phyloP scores from a whole-genome alignment of 345 rosid genomes.

The Rhizophora mangle region DNA sequence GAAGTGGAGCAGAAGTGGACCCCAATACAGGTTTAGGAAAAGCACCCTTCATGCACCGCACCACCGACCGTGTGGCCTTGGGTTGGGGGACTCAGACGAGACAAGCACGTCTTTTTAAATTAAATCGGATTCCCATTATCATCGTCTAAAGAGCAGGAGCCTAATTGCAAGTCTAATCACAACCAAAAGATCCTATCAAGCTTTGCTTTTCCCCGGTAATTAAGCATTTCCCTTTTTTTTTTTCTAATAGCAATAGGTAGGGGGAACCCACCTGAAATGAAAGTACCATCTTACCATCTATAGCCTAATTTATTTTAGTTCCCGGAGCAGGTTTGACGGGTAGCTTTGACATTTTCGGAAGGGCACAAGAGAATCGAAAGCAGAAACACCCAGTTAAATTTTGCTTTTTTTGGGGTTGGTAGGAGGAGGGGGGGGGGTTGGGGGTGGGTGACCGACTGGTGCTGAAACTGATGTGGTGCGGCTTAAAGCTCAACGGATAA shows the following conservation, averaged over 20 bases:
- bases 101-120: conserved; percentile 8
- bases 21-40: conserved; percentile 5
- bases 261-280: not conserved
- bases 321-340: too few relatives aligned
- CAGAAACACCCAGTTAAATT: conserved; percentile 21
- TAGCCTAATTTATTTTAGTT: too few relatives aligned
- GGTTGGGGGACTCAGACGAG: not conserved
- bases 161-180: not conserved
- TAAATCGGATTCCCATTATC: conserved; percentile 32
- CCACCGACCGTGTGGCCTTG: conserved; percentile 32
- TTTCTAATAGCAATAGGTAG: not conserved
- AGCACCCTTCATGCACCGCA: not conserved
- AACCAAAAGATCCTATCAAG: not conserved
- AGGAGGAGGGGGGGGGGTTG: too few relatives aligned
- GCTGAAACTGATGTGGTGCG: not conserved
- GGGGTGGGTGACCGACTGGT: conserved; percentile 5
- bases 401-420: too few relatives aligned
- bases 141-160: conserved; percentile 22
- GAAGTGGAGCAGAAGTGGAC: too few relatives aligned
- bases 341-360: not conserved
- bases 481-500: too few relatives aligned
- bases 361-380: not conserved
- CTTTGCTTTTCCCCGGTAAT: not conserved
- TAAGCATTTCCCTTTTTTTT: not conserved
- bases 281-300: not conserved